Evolutionary conservation across 2,329 filamentous ascomycete genomes (phyloP).

Genomic region (Microdochium trichocladiopsis): DNA sequence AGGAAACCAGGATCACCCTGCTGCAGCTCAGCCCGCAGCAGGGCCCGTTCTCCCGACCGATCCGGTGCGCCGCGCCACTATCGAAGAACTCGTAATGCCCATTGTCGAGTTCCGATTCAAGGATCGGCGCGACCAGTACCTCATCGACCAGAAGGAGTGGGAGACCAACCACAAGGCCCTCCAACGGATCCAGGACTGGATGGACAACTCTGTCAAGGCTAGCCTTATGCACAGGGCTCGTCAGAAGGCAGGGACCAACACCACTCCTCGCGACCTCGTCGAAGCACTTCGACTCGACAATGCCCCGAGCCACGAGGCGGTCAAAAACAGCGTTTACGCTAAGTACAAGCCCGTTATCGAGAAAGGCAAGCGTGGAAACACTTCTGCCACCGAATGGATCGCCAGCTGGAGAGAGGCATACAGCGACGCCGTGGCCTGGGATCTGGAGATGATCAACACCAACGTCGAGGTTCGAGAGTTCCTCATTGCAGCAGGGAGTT

Average conservation of each 20-base stretch:
- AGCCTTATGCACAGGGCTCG: background rate
- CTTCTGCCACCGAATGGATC: background rate
- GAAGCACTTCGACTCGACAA: background rate
- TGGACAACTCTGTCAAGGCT: background rate
- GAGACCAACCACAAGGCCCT: background rate
- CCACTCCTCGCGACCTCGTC: background rate
- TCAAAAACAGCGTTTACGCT: background rate
- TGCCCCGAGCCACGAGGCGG: background rate
- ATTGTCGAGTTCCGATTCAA: background rate
- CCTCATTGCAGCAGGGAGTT: background rate
- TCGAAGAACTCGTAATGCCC: background rate
- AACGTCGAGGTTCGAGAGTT: background rate
- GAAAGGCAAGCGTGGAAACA: background rate
- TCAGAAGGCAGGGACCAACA: background rate
- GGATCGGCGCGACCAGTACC: background rate
- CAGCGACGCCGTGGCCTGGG: background rate
- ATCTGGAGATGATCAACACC: background rate
- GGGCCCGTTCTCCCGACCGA: background rate
- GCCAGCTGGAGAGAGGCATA: background rate
- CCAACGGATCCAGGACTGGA: background rate
- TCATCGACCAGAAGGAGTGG: background rate
- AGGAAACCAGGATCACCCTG: no score
- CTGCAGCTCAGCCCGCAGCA: background rate
- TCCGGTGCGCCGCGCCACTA: background rate
- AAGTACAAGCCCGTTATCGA: background rate